Percentiles rank a stretch among this genome's conserved stretches.
These are phyloP conservation scores for Hylodesmum podocarpum DNA, from an alignment of 306 rosid genomes.

Conservation along the genomic window DNA sequence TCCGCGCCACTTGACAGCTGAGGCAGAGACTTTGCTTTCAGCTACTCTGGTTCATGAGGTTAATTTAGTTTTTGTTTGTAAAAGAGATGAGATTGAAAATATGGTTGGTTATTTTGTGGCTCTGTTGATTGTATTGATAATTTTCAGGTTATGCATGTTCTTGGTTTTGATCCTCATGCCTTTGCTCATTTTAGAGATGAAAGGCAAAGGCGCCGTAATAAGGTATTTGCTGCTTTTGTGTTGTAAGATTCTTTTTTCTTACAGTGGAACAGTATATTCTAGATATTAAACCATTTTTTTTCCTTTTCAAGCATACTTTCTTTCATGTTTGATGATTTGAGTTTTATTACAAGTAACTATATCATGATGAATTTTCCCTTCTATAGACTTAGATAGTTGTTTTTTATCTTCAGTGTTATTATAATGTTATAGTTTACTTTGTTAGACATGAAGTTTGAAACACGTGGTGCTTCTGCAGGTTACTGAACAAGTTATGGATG, in stretches of 20 bases:
- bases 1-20: conserved; percentile 98
- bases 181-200: conserved; percentile 98
- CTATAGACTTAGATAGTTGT: neutral
- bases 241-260: neutral
- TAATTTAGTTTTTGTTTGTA: conserved; percentile 25
- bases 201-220: conserved; percentile 83
- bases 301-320: conserved; percentile 23
- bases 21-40: conserved; percentile 92
- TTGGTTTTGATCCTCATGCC: conserved; percentile 99
- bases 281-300: neutral
- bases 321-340: conserved; percentile 5
- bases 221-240: conserved; percentile 48
- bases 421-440: neutral
- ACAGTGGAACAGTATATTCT: neutral
- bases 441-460: conserved; percentile 10
- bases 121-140: conserved; percentile 24
- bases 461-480: conserved; percentile 64
- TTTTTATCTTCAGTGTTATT: neutral
- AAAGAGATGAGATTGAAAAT: conserved; percentile 19
- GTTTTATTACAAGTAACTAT: neutral
- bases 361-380: neutral
- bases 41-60: conserved; percentile 98
- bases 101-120: conserved; percentile 12
- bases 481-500: conserved; percentile 86
- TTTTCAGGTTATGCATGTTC: conserved; percentile 96